Base-by-base conservation (phyloP, 306 rosid genomes). In the Prunus mume region DNA sequence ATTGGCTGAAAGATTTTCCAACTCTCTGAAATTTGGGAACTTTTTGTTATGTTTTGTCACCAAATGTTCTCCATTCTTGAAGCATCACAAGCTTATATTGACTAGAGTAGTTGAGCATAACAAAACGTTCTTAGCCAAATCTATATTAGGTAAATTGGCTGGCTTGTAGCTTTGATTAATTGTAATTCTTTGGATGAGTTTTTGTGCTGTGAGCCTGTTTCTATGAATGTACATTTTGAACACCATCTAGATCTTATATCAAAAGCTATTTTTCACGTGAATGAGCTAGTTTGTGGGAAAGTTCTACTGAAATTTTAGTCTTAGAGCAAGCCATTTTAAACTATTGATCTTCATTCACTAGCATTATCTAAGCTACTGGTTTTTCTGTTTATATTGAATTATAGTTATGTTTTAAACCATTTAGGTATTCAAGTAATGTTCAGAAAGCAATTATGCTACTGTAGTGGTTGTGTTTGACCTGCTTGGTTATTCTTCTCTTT, bases 1-100 rank as follows among this genome's bases (percentile, higher is more conserved):
- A 25, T 65, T 45, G 63, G 81, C 83, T 61, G 68, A 58, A 41
- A 47, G 1, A 4, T 78, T 85, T 71, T 78, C 83, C 43, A 71
- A 72, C 32, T 85, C 88, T 81, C 56, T 78, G 75, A 78, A 81
- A 72, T 74, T 85, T 78, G 85, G 83, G 9, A 78, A 81, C 78
- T 78, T 85, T 76, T 71, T 81, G 79, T 45, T 81, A 65, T 81
- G 86, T 51, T 78, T 85, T 19, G 74, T 78, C 60, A 81, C 73
- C 50, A 85, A 75, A 81, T 85, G 86, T 69, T 78, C 86, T 75
- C 58, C 52, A 14, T 54, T 78, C 46, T 54, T 81, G 79, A 75
- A 78, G 74, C 63, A 79, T 60, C 83, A 81, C 63, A 85, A 65
- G 81, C 73, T 60, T 49, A 15, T 56, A 28, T 63, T 85, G 83